Percentiles rank a stretch among this genome's conserved stretches.
phyloP scores from a whole-genome alignment of 2,329 filamentous ascomycete species.

The Aspergillus cejpii region DNA sequence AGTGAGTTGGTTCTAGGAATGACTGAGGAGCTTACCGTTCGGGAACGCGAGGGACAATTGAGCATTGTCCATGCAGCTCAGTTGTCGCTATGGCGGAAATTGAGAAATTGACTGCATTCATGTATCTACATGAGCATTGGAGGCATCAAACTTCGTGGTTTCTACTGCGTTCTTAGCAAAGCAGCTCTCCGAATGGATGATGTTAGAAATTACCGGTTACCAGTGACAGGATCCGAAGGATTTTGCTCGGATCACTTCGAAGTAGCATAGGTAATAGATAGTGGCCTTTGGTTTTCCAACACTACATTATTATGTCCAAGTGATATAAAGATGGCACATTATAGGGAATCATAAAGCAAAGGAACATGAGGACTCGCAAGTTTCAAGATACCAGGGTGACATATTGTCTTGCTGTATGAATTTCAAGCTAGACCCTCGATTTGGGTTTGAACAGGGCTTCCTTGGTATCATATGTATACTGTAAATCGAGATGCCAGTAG shows the following conservation, averaged over 20 bases:
- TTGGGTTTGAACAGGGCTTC: conserved; percentile 50
- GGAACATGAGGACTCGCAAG: background rate
- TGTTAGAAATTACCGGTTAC: background rate
- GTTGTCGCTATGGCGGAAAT: conserved; percentile 39
- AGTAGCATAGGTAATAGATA: background rate
- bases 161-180: background rate
- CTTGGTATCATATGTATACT: conserved; percentile 60
- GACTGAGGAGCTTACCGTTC: conserved; percentile 30
- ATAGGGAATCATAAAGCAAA: background rate
- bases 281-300: background rate
- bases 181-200: background rate
- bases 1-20: too few species aligned
- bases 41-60: conserved; percentile 49
- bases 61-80: conserved; percentile 49
- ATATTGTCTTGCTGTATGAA: background rate
- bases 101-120: conserved; percentile 46
- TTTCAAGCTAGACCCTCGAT: conserved; percentile 11
- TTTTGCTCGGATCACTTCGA: background rate
- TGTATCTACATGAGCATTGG: conserved; percentile 49
- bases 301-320: background rate
- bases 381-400: background rate
- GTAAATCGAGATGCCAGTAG: conserved; percentile 57
- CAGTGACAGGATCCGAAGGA: too few species aligned
- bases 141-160: conserved; percentile 42
- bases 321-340: background rate